A percentile compares a stretch with the other conserved stretches of the same genome.
phyloP scores from a whole-genome alignment of 257 asterid genomes.

The Solanum tacnaense region DNA sequence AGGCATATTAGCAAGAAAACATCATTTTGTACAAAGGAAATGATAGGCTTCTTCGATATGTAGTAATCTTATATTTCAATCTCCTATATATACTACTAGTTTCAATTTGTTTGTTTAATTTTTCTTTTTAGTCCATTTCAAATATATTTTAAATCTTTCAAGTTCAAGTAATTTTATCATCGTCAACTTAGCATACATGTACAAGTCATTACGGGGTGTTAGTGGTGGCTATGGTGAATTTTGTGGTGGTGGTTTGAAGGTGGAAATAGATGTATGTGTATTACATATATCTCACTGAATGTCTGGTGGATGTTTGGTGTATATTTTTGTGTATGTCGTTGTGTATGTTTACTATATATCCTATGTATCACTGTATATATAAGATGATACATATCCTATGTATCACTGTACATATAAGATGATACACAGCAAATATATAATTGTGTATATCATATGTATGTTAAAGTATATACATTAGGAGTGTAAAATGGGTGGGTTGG shows the following conservation, averaged over 20 bases:
- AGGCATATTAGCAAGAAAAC: not conserved
- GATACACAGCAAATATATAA: not conserved
- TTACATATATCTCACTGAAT: too few species aligned
- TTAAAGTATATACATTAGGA: too few species aligned
- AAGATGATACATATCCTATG: too few species aligned
- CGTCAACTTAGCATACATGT: not conserved
- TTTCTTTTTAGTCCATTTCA: not conserved
- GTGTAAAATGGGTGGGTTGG: too few species aligned
- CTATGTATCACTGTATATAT: too few species aligned
- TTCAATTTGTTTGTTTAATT: not conserved
- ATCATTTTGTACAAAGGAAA: not conserved
- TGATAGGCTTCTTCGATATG: not conserved
- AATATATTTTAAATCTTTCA: not conserved
- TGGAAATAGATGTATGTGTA: not conserved
- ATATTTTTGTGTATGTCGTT: too few species aligned
- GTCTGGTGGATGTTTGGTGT: too few species aligned
- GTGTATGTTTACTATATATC: too few species aligned
- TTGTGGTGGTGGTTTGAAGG: not conserved
- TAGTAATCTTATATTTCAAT: not conserved
- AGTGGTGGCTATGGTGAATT: not conserved
- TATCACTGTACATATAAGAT: too few species aligned
- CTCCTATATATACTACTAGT: not conserved
- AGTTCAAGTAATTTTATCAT: not conserved
- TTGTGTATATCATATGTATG: not conserved
- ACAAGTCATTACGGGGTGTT: not conserved